Conservation (phyloP, 352 stramenopile species). For the Phytopythium mirpurense region DNA sequence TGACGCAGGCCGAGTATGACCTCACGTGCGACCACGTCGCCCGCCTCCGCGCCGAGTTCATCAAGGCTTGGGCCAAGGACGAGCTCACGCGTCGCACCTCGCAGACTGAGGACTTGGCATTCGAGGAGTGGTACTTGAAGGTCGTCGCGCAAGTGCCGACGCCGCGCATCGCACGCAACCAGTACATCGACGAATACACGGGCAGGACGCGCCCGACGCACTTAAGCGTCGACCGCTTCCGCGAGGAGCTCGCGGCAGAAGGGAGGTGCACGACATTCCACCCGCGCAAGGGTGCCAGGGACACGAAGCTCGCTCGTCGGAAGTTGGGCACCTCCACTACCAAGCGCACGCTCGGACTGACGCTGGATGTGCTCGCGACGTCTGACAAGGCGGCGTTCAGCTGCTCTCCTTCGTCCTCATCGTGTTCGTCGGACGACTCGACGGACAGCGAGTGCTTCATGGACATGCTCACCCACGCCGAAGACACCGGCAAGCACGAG, state of each 20-base stretch:
- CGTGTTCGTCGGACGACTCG: background rate
- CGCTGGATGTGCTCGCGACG: background rate
- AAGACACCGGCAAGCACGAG: background rate
- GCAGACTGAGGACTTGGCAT: slow-evolving; percentile 12
- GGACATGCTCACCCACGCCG: background rate
- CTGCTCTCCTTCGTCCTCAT: background rate
- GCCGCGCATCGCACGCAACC: slow-evolving; percentile 33
- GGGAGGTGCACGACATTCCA: background rate
- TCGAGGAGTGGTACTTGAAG: slow-evolving; percentile 53
- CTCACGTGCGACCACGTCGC: slow-evolving; percentile 29
- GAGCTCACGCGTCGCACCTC: slow-evolving; percentile 34
- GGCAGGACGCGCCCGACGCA: slow-evolving; percentile 13
- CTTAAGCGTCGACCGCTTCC: slow-evolving; percentile 11
- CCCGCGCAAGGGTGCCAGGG: background rate
- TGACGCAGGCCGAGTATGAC: slow-evolving; percentile 58
- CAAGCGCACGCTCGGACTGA: slow-evolving; percentile 2
- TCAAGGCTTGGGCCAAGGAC: slow-evolving; percentile 69
- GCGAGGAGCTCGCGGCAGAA: slow-evolving; percentile 3
- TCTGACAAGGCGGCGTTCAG: background rate
- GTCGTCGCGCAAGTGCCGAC: slow-evolving; percentile 37
- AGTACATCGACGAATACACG: slow-evolving; percentile 15
- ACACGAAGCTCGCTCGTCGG: background rate
- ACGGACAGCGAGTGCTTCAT: background rate
- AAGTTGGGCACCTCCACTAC: background rate
- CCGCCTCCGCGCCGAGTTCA: slow-evolving; percentile 44